Evolutionary conservation across 75 land plant species (phyloP).

Genomic region (Chamaecyparis obtusa): DNA sequence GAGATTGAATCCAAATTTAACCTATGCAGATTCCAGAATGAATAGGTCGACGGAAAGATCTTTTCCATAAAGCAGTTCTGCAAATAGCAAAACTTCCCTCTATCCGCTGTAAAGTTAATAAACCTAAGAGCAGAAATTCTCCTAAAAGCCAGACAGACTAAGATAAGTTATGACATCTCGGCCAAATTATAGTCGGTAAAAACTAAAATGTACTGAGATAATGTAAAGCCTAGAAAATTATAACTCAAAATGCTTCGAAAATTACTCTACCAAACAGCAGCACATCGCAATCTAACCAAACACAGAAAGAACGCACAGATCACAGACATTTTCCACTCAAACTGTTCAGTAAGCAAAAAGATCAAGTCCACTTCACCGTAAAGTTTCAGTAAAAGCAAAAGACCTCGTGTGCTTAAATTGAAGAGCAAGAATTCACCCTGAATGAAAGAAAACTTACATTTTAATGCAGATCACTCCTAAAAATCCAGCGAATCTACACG

Average conservation of each 20-base stretch:
- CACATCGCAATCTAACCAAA: background rate
- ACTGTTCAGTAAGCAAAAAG: background rate
- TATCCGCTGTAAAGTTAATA: background rate
- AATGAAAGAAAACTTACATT: background rate
- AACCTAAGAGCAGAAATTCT: background rate
- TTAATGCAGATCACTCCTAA: background rate
- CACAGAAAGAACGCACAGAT: background rate
- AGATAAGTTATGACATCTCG: background rate
- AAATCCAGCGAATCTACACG: background rate
- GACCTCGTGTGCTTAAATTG: background rate
- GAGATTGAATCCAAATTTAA: background rate
- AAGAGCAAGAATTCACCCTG: background rate
- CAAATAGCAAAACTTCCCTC: background rate
- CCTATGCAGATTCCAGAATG: background rate
- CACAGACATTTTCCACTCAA: background rate
- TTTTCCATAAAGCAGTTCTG: background rate
- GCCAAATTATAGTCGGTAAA: background rate
- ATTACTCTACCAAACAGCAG: background rate
- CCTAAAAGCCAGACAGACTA: background rate
- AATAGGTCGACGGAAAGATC: background rate
- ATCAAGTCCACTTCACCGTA: no score
- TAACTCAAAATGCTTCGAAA: background rate
- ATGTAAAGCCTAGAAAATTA: background rate
- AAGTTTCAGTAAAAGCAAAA: no score
- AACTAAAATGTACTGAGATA: background rate